phyloP scores from a whole-genome alignment of 495 filamentous ascomycete genomes.

The Penicillium egyptiacum region DNA sequence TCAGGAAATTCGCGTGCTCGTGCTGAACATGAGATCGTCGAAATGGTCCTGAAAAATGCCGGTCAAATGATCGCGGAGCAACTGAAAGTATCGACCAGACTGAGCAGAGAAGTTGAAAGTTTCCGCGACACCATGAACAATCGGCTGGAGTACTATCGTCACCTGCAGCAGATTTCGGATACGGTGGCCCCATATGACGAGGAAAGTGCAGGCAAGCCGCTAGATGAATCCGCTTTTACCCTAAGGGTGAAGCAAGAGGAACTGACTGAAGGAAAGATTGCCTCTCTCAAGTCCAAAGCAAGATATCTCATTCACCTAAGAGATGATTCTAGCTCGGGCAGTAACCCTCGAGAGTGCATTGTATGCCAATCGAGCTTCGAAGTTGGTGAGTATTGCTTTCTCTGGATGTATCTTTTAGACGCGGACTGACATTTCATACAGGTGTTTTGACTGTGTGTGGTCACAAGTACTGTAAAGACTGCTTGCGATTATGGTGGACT shows the following conservation, averaged over 20 bases:
- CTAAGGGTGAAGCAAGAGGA: conserved; percentile 49
- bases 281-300: conserved; percentile 62
- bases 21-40: conserved; percentile 63
- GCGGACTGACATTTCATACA: conserved; percentile 19
- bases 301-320: conserved; percentile 67
- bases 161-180: conserved; percentile 86
- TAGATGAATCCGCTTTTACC: conserved; percentile 39
- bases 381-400: conserved; percentile 52
- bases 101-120: conserved; percentile 73
- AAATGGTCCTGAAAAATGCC: conserved; percentile 53
- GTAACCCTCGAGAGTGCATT: conserved; percentile 63
- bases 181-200: conserved; percentile 72
- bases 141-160: conserved; percentile 82
- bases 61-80: conserved; percentile 65
- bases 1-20: conserved; percentile 61
- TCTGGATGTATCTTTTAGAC: not conserved
- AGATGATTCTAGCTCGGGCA: conserved; percentile 56
- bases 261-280: conserved; percentile 52
- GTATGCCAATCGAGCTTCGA: conserved; percentile 77
- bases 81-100: conserved; percentile 54
- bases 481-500: conserved; percentile 73
- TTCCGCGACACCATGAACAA: conserved; percentile 78
- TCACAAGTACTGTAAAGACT: conserved; percentile 86
- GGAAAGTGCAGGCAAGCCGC: conserved; percentile 47
- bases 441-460: conserved; percentile 83